A percentile compares a stretch with the other conserved stretches of the same genome.
phyloP scores from a whole-genome alignment of 139 green algal species.

The Haematococcus lacustris region DNA sequence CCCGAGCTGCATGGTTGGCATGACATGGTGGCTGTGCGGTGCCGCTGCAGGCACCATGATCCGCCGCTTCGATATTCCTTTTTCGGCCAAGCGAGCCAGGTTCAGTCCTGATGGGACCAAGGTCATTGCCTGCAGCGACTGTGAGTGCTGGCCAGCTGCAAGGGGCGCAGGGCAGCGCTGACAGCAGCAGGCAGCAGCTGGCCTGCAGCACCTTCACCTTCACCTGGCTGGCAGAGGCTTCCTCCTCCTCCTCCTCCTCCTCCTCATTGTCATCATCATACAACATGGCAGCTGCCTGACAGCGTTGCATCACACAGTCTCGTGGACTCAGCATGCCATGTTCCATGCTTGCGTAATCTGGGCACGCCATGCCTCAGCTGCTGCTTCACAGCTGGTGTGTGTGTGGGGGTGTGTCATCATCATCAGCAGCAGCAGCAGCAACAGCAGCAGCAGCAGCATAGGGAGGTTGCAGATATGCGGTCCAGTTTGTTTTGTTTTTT shows the following conservation, averaged over 20 bases:
- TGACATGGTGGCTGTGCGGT: background rate
- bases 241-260: background rate
- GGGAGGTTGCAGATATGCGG: background rate
- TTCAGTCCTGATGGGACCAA: conserved; percentile 20
- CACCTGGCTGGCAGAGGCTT: background rate
- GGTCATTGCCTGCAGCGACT: conserved; percentile 22
- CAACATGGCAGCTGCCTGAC: background rate
- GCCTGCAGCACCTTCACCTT: background rate
- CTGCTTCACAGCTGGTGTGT: no score
- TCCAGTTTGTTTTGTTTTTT: background rate
- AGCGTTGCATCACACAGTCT: background rate
- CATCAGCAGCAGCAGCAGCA: no score
- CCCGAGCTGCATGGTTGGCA: no score
- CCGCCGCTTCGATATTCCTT: conserved; percentile 16
- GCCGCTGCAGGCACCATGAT: conserved; percentile 17
- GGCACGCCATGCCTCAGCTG: no score
- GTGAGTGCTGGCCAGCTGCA: no score
- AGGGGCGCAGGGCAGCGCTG: background rate
- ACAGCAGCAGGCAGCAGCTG: background rate
- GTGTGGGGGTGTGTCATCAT: no score
- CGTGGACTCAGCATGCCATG: no score
- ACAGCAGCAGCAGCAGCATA: background rate
- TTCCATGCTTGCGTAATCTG: no score
- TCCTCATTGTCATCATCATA: background rate
- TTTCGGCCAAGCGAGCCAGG: conserved; percentile 7